Evolutionary conservation across 148 eudicot genomes (phyloP), one percentile per base, ranked within the genome.

Genomic region (Cornus kousa): DNA sequence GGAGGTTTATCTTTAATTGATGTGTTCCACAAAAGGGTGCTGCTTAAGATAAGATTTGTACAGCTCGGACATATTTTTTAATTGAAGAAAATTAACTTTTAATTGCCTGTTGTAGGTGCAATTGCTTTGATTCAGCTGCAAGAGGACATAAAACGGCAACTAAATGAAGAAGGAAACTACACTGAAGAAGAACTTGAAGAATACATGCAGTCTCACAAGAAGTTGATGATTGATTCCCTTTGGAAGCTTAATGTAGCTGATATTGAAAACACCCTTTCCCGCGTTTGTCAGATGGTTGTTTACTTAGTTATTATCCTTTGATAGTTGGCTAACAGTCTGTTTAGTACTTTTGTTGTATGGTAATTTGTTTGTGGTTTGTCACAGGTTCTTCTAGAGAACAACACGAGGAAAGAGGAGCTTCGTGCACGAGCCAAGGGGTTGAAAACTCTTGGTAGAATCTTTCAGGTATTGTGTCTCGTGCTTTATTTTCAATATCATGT

Each of bases 181-280:
- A 92, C 93, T 11, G 99, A 97, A 82, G 95, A 91, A 71, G 91
- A 94, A 87, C 97, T 97, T 69, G 98, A 94, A 83, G 90, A 84
- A 64, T 94, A 97, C 84, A 94, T 94, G 95, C 87, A 90, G 84
- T 87, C 99, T 78, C 95, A 94, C 89, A 94, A 92, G 93, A 94
- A 96, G 83, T 66, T 90, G 87, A 94, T 96, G 99, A 90, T 84
- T 37, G 99, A 97, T 90, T 97, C 99, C 71, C 86, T 97, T 55
- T 97, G 99, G 99, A 97, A 97, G 91, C 97, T 97, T 82, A 96
- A 96, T 86, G 98, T 96, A 73, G 95, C 95, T 77, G 99, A 97
- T 77, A 94, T 97, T 82, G 99, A 97, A 87, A 90, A 86, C 40
- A 94, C 98, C 53, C 88, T 94, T 74, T 87, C 94, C 76, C 98